phyloP scores from a whole-genome alignment of 257 asterid genomes.

The Rauvolfia tetraphylla region DNA sequence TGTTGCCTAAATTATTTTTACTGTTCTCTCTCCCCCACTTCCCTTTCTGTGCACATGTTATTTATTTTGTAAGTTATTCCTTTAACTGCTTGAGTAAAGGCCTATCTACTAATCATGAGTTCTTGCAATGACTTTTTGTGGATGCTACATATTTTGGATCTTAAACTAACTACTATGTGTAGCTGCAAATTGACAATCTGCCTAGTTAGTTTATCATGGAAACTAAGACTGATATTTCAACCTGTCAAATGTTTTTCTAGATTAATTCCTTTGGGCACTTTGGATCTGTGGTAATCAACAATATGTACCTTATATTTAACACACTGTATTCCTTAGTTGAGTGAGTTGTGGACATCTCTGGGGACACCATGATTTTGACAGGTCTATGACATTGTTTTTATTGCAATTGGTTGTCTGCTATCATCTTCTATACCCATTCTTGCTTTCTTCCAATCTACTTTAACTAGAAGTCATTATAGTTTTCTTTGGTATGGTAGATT shows the following conservation, averaged over 20 bases:
- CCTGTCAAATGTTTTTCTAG: not conserved
- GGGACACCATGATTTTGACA: not conserved
- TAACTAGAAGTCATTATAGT: not conserved
- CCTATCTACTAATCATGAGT: not conserved
- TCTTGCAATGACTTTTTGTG: not conserved
- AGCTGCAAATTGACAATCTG: not conserved
- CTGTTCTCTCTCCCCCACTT: not conserved
- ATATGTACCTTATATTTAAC: not conserved
- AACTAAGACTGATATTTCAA: not conserved
- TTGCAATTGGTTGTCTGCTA: conserved; percentile 1
- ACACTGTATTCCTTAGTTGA: not conserved
- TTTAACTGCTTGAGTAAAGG: not conserved
- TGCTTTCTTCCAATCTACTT: not conserved
- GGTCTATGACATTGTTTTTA: not conserved
- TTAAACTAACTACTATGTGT: not conserved
- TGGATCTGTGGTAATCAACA: not conserved
- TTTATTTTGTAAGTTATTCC: not conserved
- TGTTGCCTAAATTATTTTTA: not conserved
- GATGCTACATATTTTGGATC: not conserved
- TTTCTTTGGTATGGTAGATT: not conserved
- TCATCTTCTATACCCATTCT: not conserved
- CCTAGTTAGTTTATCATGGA: not conserved
- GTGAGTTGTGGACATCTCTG: not conserved
- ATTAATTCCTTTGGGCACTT: not conserved
- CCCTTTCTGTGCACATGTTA: not conserved